Evolutionary conservation across 1,284 basidiomycete genomes (phyloP).

Genomic region (Apiotrichum gamsii): DNA sequence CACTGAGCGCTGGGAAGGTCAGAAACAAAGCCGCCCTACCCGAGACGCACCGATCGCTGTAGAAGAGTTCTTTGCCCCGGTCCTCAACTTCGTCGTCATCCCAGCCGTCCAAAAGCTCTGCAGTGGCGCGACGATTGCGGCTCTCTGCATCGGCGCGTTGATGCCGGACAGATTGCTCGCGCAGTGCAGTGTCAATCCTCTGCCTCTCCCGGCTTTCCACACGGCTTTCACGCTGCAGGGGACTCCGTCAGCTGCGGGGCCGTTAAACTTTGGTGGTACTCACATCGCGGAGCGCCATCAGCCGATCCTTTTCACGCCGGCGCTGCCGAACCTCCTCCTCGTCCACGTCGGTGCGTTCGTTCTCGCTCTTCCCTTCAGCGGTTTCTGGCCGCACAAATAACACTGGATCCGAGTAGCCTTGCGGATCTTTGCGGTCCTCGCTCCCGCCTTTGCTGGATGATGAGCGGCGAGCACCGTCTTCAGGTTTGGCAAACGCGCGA

Average conservation of each 20-base stretch:
- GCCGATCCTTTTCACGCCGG: slow-evolving; percentile 65
- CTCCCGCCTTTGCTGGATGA: not conserved
- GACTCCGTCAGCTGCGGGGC: no score
- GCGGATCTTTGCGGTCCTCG: slow-evolving; percentile 53
- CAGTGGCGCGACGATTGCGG: slow-evolving; percentile 63
- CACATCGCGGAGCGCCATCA: slow-evolving; percentile 75
- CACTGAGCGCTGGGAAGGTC: slow-evolving; percentile 57
- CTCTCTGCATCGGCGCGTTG: slow-evolving; percentile 68
- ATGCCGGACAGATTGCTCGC: slow-evolving; percentile 64
- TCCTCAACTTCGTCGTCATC: slow-evolving; percentile 84
- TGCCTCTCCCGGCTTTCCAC: slow-evolving; percentile 73
- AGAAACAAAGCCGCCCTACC: no score
- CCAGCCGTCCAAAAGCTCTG: slow-evolving; percentile 67
- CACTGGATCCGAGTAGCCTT: slow-evolving; percentile 68
- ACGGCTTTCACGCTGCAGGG: slow-evolving; percentile 52
- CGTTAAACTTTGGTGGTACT: slow-evolving; percentile 40
- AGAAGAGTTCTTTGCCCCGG: slow-evolving; percentile 58
- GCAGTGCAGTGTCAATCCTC: slow-evolving; percentile 66
- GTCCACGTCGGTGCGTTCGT: slow-evolving; percentile 73
- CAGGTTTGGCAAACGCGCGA: slow-evolving; percentile 12
- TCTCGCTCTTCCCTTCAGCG: slow-evolving; percentile 39
- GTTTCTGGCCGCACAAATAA: slow-evolving; percentile 69
- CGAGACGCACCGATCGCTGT: slow-evolving; percentile 69
- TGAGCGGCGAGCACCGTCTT: not conserved
- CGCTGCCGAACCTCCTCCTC: slow-evolving; percentile 70